A percentile compares a stretch with the other conserved stretches of the same genome.
These are phyloP conservation scores for Thermothelomyces thermophilus DNA, from an alignment of 2,329 filamentous ascomycete genomes.

Conservation along the genomic window DNA sequence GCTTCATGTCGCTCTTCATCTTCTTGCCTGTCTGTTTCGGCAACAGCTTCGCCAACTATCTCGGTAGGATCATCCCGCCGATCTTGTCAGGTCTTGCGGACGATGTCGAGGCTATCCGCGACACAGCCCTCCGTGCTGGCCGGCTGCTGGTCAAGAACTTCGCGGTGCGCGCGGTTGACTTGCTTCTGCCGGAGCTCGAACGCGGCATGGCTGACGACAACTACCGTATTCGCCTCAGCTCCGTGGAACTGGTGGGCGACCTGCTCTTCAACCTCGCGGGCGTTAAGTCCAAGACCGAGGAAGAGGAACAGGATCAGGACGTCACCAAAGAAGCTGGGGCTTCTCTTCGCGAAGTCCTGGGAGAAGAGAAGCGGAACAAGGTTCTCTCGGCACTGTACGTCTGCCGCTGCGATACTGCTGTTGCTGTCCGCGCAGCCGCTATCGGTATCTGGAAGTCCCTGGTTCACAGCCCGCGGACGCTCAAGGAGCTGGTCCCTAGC, in stretches of 20 bases:
- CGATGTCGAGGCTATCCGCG: slow-evolving; percentile 91
- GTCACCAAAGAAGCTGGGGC: slow-evolving; percentile 77
- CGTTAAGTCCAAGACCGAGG: slow-evolving; percentile 71
- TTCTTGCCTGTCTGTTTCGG: slow-evolving; percentile 98
- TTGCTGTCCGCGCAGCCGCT: slow-evolving; percentile 80
- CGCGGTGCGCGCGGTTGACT: slow-evolving; percentile 85
- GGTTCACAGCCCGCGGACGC: slow-evolving; percentile 81
- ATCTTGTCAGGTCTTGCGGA: slow-evolving; percentile 92
- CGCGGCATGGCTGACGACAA: slow-evolving; percentile 95
- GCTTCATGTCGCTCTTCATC: slow-evolving; percentile 99
- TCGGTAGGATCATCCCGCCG: slow-evolving; percentile 89
- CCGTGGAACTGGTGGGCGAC: slow-evolving; percentile 94
- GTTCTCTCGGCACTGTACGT: slow-evolving; percentile 96
- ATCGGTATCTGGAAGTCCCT: slow-evolving; percentile 95
- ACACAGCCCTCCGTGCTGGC: slow-evolving; percentile 91
- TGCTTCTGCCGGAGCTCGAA: slow-evolving; percentile 89
- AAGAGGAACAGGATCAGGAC: slow-evolving; percentile 71
- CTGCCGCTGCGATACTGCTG: slow-evolving; percentile 93
- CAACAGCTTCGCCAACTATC: slow-evolving; percentile 95
- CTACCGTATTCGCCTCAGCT: slow-evolving; percentile 96
- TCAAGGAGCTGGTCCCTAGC: slow-evolving; percentile 92
- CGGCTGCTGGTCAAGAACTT: slow-evolving; percentile 97
- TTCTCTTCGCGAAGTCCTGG: slow-evolving; percentile 89
- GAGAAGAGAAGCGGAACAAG: slow-evolving; percentile 93
- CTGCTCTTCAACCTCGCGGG: slow-evolving; percentile 96